Evolutionary conservation across 495 filamentous ascomycete genomes (phyloP), one percentile per base, ranked within the genome.

Genomic region (Aspergillus campestris): DNA sequence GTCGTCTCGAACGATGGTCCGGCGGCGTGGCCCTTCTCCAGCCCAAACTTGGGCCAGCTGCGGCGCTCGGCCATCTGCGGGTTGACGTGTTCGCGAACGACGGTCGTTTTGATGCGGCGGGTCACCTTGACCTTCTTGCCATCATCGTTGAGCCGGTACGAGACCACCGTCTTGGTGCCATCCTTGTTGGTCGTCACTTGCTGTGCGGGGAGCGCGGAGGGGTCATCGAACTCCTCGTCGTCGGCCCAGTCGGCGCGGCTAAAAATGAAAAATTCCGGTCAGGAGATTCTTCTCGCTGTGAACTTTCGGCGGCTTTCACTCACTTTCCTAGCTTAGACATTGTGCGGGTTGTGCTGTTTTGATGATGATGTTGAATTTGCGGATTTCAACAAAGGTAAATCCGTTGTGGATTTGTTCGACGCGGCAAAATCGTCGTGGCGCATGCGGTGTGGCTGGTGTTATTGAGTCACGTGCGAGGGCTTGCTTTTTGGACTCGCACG

Each of bases 71-170:
- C 92, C 34, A 97, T 89, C 51, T 89, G 87, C 27, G 94, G 92
- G 77, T 96, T 96, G 58, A 97, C 92, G 48, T 88, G 78, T 67
- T 94, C 87, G 61, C 86, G 83, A 56, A 89, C 79, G 36, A 89
- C 78, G 51, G 87, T 94, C 40, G 87, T 85, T 58, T 88, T 86
- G 70, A 97, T 92, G 47, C 88, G 84, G 54, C 89, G 89, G 34
- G 89, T 95, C 31, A 89, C 89, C 76, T 95, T 95, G 52, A 96
- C 86, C 63, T 92, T 92, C 70, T 95, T 90, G 65, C 86, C 85
- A 39, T 89, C 79, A 51, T 97, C 92, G 73, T 92, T 89, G 74
- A 87, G 81, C 38, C 83, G 79, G 78, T 89, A 94, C 47, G 86
- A 87, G 53, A 92, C 80, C 55, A 91, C 84, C 32, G 94, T 97